These are phyloP conservation scores for Trichoderma breve DNA, from an alignment of 2,329 filamentous ascomycete species.

Conservation along the genomic window DNA sequence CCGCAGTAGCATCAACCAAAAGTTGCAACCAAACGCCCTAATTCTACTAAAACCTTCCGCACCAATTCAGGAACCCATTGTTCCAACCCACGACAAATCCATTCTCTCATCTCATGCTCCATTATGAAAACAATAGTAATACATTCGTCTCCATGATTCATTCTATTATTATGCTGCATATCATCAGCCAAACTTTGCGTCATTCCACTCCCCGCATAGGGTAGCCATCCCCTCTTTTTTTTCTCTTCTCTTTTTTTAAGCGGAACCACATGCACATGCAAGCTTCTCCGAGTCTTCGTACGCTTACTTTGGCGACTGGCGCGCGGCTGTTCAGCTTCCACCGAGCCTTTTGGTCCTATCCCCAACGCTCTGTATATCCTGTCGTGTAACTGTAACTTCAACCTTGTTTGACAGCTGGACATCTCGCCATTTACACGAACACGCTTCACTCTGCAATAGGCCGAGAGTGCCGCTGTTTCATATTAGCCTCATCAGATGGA, in stretches of 20 bases:
- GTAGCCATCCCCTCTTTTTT: slow-evolving; percentile 8
- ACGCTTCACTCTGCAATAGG: neutral
- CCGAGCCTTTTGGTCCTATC: neutral
- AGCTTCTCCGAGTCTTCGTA: neutral
- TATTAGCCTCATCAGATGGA: neutral
- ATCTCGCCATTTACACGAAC: neutral
- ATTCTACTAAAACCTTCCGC: neutral
- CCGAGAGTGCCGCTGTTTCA: neutral
- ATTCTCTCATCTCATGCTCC: neutral
- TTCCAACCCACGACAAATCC: neutral
- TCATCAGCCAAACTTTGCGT: neutral
- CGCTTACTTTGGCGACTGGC: slow-evolving; percentile 6
- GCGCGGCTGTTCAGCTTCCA: slow-evolving; percentile 6
- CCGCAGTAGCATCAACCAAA: neutral
- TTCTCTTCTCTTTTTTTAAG: neutral
- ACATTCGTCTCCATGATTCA: neutral
- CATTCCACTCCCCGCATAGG: neutral
- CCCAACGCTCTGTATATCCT: neutral
- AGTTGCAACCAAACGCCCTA: neutral
- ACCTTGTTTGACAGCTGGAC: neutral
- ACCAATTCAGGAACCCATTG: neutral
- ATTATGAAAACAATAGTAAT: neutral
- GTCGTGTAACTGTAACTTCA: neutral
- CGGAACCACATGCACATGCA: neutral
- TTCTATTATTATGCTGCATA: neutral